Percentiles rank a stretch among this genome's conserved stretches.
Conservation (phyloP, 768 basidiomycete genomes). For the Cystobasidium ongulense region DNA sequence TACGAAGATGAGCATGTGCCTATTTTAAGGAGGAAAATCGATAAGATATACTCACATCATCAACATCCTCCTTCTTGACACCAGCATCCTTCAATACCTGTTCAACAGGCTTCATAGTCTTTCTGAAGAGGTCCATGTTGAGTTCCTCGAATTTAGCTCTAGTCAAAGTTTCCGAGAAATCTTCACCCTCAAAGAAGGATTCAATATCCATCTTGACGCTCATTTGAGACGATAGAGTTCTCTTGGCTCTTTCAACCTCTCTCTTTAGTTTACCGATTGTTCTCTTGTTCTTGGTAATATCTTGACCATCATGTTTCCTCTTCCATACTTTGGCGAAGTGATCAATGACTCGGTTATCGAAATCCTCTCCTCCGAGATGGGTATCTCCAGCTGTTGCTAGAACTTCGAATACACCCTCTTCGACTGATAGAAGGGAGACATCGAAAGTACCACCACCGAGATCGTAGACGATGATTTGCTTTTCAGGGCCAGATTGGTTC, state of each 20-base stretch:
- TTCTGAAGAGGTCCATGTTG: slow-evolving; percentile 97
- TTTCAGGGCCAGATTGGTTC: slow-evolving; percentile 79
- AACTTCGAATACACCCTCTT: slow-evolving; percentile 85
- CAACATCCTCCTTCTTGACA: slow-evolving; percentile 93
- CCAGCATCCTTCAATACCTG: slow-evolving; percentile 96
- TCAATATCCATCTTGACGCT: slow-evolving; percentile 89
- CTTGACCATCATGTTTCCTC: slow-evolving; percentile 73
- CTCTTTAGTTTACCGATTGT: slow-evolving; percentile 87
- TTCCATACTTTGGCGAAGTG: slow-evolving; percentile 83
- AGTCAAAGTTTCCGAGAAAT: slow-evolving; percentile 93
- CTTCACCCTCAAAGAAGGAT: slow-evolving; percentile 88
- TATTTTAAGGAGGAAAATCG: not conserved
- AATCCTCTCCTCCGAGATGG: slow-evolving; percentile 91
- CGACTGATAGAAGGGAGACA: slow-evolving; percentile 89
- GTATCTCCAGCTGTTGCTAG: slow-evolving; percentile 88
- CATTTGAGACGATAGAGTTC: slow-evolving; percentile 85
- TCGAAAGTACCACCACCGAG: slow-evolving; percentile 98
- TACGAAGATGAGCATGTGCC: not conserved
- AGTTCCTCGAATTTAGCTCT: slow-evolving; percentile 98
- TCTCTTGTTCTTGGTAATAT: slow-evolving; percentile 56
- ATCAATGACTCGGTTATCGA: slow-evolving; percentile 86
- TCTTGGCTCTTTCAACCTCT: slow-evolving; percentile 88
- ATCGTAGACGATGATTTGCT: slow-evolving; percentile 95
- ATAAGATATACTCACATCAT: slow-evolving; percentile 48
- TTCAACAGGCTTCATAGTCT: slow-evolving; percentile 99